A percentile compares a stretch with the other conserved stretches of the same genome.
Conservation (phyloP, 2,329 filamentous ascomycete species). For the Graphium sp. region DNA sequence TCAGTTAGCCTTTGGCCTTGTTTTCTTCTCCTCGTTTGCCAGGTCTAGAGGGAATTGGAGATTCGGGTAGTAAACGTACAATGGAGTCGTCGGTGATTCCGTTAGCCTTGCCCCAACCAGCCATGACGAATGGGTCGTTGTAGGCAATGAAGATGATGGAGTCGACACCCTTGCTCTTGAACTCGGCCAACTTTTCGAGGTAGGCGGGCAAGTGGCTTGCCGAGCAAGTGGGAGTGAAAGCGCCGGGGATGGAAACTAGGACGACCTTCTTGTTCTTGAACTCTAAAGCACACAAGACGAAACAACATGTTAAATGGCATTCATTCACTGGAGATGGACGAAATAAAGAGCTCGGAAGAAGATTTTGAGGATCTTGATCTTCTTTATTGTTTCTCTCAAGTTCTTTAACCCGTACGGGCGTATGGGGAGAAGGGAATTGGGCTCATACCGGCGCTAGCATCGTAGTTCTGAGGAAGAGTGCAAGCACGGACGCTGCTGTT, state of each 20-base stretch:
- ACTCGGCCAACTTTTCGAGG: constrained; percentile 50
- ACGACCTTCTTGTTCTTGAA: constrained; percentile 39
- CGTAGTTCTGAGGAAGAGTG: constrained; percentile 60
- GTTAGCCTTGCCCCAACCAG: constrained; percentile 82
- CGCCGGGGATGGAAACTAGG: constrained; percentile 43
- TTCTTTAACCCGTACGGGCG: not conserved
- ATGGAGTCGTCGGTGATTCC: constrained; percentile 51
- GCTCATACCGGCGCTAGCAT: constrained; percentile 54
- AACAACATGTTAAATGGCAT: no score
- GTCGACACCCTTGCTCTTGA: constrained; percentile 72
- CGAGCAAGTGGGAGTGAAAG: constrained; percentile 79
- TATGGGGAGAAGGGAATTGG: constrained; percentile 1
- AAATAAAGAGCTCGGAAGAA: constrained; percentile 4
- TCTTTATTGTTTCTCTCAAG: no score
- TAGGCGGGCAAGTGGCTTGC: constrained; percentile 68
- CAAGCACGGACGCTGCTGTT: constrained; percentile 54
- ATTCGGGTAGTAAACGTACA: constrained; percentile 18
- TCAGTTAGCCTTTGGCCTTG: constrained; percentile 5
- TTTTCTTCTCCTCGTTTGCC: not conserved
- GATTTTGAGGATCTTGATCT: no score
- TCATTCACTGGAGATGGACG: constrained; percentile 2
- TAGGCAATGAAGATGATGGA: constrained; percentile 63
- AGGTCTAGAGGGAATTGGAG: constrained; percentile 5
- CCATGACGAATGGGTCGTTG: constrained; percentile 82
- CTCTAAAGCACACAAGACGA: constrained; percentile 20